These are phyloP conservation scores for Croton laevigatus DNA, from an alignment of 441 rosid species.

Conservation along the genomic window DNA sequence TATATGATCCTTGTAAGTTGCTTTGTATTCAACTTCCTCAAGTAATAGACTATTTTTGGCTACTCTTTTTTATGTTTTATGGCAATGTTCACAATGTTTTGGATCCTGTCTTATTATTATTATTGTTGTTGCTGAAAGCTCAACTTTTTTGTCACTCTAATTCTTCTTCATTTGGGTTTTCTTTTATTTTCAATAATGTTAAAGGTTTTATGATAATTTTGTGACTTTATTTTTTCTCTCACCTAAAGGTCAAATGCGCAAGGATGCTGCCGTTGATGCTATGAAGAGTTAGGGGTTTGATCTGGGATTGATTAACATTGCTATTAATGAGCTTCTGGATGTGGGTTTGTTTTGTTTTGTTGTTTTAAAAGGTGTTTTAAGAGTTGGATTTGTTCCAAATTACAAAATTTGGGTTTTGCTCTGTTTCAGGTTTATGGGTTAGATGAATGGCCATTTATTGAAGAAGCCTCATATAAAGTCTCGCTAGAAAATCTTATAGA, in stretches of 20 bases:
- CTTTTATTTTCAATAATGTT: not conserved
- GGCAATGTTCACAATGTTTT: no score
- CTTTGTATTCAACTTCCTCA: no score
- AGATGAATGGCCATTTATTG: constrained; percentile 44
- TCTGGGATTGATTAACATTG: constrained; percentile 15
- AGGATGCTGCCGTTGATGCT: constrained; percentile 49
- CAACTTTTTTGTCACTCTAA: not conserved
- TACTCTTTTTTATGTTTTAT: no score
- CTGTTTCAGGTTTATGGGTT: constrained; percentile 40
- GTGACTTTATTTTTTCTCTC: not conserved
- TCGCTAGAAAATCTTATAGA: constrained; percentile 37
- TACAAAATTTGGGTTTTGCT: constrained; percentile 9
- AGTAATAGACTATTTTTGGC: no score
- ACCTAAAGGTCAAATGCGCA: constrained; percentile 29
- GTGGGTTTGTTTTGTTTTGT: constrained; percentile 26
- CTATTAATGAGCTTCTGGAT: constrained; percentile 33
- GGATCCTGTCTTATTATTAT: no score
- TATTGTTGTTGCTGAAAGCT: no score
- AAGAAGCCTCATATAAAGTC: constrained; percentile 33
- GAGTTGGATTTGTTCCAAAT: not conserved
- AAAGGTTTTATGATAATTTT: not conserved
- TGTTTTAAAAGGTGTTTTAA: not conserved
- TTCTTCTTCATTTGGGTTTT: not conserved
- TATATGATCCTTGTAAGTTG: no score
- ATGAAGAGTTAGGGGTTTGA: constrained; percentile 37